Evolutionary conservation across 371 early-diverging fungal genomes (phyloP), one percentile per base, ranked within the genome.

Genomic region (Apophysomyces elegans): DNA sequence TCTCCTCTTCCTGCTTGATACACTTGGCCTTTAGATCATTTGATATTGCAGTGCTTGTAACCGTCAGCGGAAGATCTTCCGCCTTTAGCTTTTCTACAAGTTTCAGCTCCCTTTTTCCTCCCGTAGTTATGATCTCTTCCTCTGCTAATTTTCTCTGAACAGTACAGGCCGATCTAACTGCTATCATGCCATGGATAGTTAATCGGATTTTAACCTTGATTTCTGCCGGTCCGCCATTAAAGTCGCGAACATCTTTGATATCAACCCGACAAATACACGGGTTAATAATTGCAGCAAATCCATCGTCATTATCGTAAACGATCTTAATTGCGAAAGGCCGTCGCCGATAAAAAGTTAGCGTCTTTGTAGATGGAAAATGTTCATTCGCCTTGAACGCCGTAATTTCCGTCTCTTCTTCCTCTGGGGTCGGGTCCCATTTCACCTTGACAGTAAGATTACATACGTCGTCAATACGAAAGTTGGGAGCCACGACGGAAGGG

Each of bases 401-500:
- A 47, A 92, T 85, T 70, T 86, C 86, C 47, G 89, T 87, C 18
- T 80, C 84, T 50, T 90, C 86, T 72, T 85, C 88, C 63, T 86
- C 87, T 45, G 78, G 79, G n/a, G 84, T 79, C 2, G 82, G 78
- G 59, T 85, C 86, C 90, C 91, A 91, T 65, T 83, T 81, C 72
- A 88, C 76, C 69, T 84, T 84, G 66, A 78, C 75, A 32, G 78
- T 73, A 43, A 75, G 72, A 56, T 78, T 76, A 69, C 88, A 90
- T 74, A 93, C 84, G 79, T 97, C 98, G 70, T 91, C 86, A 64
- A 96, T 88, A 36, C 86, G 71, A 77, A 96, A 96, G 57, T 96
- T 95, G 65, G 96, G 93, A 65, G 95, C 96, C 77, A 92, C 92
- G 90, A 96, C 94, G 50, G 91, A 91, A 13, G 97, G 96, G 35